Conservation (phyloP, 306 rosid species). For the Castanea sativa region DNA sequence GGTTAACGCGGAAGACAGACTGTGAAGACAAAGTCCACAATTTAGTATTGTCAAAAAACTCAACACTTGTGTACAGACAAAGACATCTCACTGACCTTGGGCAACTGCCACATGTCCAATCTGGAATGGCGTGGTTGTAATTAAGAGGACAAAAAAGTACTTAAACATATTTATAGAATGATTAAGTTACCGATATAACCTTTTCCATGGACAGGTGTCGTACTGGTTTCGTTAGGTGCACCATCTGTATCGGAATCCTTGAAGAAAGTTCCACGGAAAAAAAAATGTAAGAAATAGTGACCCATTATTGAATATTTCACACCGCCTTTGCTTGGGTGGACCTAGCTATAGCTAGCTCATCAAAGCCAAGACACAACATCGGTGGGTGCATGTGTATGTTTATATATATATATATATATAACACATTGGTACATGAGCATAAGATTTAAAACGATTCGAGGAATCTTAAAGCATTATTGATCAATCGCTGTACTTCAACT, state of each 20-base stretch:
- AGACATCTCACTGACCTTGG: constrained; percentile 30
- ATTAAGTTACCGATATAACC: constrained; percentile 10
- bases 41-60: constrained; percentile 8
- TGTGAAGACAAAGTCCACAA: background rate
- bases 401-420: background rate
- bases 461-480: constrained; percentile 52
- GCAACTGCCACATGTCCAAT: constrained; percentile 27
- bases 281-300: constrained; percentile 14
- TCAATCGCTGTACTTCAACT: constrained; percentile 29
- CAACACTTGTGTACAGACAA: background rate
- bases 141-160: constrained; percentile 6
- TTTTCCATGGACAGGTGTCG: background rate
- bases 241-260: constrained; percentile 23
- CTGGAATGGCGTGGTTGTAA: background rate
- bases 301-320: constrained; percentile 25
- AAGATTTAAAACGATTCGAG: constrained; percentile 18
- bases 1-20: constrained; percentile 30
- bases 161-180: background rate
- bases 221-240: background rate
- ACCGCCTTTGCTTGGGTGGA: constrained; percentile 16
- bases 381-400: background rate
- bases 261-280: constrained; percentile 14
- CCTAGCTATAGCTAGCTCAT: no score
- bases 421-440: background rate
- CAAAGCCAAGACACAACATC: background rate